These are phyloP conservation scores for Rhizomucor pusillus DNA, from an alignment of 371 early-diverging fungal genomes.

Conservation along the genomic window DNA sequence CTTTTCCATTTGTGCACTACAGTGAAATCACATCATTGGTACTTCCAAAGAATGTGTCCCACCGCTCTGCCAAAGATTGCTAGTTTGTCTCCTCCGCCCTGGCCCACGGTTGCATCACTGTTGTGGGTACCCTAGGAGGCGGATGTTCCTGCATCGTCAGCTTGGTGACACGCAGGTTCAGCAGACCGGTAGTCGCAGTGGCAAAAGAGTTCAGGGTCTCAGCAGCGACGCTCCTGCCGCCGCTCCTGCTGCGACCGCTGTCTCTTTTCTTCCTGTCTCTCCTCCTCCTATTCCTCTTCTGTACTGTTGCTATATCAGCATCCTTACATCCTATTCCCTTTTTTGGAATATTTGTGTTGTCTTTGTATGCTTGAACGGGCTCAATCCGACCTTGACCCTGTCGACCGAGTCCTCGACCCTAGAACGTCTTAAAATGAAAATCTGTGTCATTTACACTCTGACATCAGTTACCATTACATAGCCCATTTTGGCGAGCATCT, in stretches of 20 bases:
- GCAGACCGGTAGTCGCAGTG: too few relatives aligned
- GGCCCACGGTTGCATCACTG: too few relatives aligned
- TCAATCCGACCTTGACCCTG: conserved; percentile 26
- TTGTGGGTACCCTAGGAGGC: too few relatives aligned
- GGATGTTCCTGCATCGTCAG: not conserved
- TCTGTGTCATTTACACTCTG: not conserved
- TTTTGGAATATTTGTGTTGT: too few relatives aligned
- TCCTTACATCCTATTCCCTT: too few relatives aligned
- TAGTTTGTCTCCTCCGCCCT: not conserved
- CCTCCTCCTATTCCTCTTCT: not conserved
- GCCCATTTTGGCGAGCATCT: conserved; percentile 41
- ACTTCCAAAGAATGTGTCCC: conserved; percentile 12
- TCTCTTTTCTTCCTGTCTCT: not conserved
- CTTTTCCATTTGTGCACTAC: conserved; percentile 7
- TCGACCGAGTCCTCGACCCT: conserved; percentile 31
- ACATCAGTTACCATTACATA: conserved; percentile 30
- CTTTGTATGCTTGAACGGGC: conserved; percentile 9
- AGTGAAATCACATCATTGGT: conserved; percentile 24
- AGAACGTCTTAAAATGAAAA: conserved; percentile 1
- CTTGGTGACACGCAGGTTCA: too few relatives aligned
- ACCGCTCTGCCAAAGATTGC: conserved; percentile 4
- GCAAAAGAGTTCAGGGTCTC: too few relatives aligned
- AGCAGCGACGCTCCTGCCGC: too few relatives aligned
- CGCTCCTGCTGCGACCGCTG: not conserved
- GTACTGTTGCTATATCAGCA: not conserved